Evolutionary conservation across 73 alveolate species (phyloP).

Genomic region (Paramecium pentaurelia): DNA sequence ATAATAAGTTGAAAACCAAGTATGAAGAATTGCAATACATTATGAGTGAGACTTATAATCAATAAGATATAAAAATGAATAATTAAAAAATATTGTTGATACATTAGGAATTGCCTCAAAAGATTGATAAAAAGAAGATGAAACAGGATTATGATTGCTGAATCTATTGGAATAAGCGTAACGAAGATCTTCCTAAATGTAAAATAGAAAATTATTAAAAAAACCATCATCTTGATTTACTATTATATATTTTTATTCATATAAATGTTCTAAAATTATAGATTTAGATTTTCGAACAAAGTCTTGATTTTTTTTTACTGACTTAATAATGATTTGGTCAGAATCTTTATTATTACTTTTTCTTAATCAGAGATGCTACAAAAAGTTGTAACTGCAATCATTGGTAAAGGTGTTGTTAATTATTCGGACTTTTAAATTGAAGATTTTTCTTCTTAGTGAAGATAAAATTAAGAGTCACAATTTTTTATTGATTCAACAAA

Average conservation of each 20-base stretch:
- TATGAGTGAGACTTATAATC: neutral
- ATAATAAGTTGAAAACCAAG: neutral
- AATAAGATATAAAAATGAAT: neutral
- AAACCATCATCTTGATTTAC: neutral
- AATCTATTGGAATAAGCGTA: neutral
- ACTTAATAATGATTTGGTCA: neutral
- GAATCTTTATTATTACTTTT: neutral
- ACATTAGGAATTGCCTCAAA: neutral
- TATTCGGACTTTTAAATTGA: neutral
- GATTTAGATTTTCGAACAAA: neutral
- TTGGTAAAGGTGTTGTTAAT: neutral
- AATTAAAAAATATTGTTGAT: neutral
- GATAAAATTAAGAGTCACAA: neutral
- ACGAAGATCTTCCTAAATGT: neutral
- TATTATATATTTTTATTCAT: neutral
- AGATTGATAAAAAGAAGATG: neutral
- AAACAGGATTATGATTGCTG: conserved; percentile 1
- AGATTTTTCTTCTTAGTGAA: neutral
- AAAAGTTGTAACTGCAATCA: conserved; percentile 6
- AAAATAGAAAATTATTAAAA: neutral
- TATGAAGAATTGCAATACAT: neutral
- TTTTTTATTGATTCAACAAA: neutral
- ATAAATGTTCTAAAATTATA: neutral
- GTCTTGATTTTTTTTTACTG: neutral
- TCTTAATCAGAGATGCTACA: neutral